A percentile compares a stretch with the other conserved stretches of the same genome.
Conservation (phyloP, 2,329 filamentous ascomycete genomes). For the Didymella sp. region DNA sequence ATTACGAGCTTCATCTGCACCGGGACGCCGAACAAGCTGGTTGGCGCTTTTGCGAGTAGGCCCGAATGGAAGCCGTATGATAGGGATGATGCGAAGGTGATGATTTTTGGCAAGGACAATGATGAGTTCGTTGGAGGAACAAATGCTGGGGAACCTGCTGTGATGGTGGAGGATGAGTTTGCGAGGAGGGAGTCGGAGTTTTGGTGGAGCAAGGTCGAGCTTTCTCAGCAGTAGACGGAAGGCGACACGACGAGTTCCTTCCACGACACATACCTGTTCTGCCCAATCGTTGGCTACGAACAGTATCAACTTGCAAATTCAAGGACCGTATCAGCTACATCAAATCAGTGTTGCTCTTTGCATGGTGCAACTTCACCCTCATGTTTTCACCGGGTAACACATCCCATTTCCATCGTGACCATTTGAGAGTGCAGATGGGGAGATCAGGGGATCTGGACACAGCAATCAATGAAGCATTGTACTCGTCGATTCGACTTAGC, state of each 20-base stretch:
- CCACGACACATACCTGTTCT: too few species aligned
- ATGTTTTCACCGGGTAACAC: too few species aligned
- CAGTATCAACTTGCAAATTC: too few species aligned
- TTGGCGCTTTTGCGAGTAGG: background rate
- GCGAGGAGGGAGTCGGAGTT: conserved; percentile 62
- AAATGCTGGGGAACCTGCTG: conserved; percentile 43
- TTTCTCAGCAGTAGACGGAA: conserved; percentile 36
- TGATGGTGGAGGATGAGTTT: conserved; percentile 53
- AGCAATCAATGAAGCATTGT: background rate
- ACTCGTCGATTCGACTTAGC: background rate
- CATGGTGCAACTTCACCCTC: too few species aligned
- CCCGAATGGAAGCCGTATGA: background rate
- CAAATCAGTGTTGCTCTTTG: too few species aligned
- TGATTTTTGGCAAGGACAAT: background rate
- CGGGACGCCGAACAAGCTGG: background rate
- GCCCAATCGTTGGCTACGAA: too few species aligned
- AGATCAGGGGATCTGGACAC: too few species aligned
- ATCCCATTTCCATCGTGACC: too few species aligned
- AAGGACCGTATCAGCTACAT: too few species aligned
- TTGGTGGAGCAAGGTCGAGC: conserved; percentile 63
- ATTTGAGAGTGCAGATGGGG: too few species aligned
- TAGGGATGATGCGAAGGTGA: background rate
- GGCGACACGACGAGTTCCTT: background rate
- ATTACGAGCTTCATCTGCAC: background rate
- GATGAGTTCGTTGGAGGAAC: background rate